Evolutionary conservation across 2,329 filamentous ascomycete genomes (phyloP), one percentile per base, ranked within the genome.

Genomic region (Exophiala oligosperma): DNA sequence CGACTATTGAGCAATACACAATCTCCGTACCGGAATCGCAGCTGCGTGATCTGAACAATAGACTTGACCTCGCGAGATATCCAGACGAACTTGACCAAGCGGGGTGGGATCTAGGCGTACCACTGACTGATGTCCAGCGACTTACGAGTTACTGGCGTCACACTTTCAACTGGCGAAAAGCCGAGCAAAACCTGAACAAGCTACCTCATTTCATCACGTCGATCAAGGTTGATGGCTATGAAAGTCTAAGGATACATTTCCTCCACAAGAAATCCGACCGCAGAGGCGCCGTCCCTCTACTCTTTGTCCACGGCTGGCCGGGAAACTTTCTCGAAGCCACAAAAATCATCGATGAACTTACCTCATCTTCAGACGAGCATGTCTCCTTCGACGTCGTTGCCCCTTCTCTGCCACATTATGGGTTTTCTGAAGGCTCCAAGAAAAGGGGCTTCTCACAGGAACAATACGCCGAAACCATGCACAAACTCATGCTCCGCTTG

Each of bases 371-470:
- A 9, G 52, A 55, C 6, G 52, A 35, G 12, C 21, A 43, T 9
- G 44, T 55, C 17, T 52, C 56, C 38, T 51, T 53, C 54, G 37
- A 54, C 52, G 49, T 59, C 14, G 57, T 60, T 5, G 26, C 75
- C 26, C 54, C 57, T n/a, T 61, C 59, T 12, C 43, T 61, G n/a
- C 59, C 59, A 21, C 59, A 61, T 43, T 61, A 37, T 46, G 59
- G 55, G 17, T 62, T 51, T 23, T 57, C 51, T 21, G 49, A 61
- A 32, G 61, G 61, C 1, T 21, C 26, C 11, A 54, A 60, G 52
- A 77, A 82, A 70, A 75, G 74, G 59, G 84, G 84, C 1, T 88
- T 88, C 57, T 79, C 78, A 2, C 67, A 84, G 11, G 76, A 77
- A 28, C 82, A 88, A 63, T 87, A 88, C 66, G 84, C 85, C 2